Conservation (phyloP, 331 rosid species). For the Cucumis variabilis region DNA sequence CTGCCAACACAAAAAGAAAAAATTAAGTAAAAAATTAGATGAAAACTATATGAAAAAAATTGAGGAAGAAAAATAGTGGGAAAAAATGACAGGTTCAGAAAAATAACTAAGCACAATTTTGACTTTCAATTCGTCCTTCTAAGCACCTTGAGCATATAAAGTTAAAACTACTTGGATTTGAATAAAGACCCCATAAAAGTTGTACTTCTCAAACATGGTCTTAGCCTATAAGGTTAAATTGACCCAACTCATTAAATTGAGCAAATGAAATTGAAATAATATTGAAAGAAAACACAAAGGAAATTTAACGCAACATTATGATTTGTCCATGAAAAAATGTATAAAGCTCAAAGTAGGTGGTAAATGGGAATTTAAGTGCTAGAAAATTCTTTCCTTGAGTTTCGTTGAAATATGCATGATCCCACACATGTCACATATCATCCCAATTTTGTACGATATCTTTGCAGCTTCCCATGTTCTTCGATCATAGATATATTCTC, state of each 20-base stretch:
- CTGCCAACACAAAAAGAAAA: conserved; percentile 51
- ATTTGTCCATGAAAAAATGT: not conserved
- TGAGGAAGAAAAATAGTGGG: not conserved
- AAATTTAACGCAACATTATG: conserved; percentile 1
- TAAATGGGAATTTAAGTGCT: too few species aligned
- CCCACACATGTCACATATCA: conserved; percentile 98
- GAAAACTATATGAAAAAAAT: not conserved
- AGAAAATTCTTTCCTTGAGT: conserved; percentile 60
- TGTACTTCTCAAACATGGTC: too few species aligned
- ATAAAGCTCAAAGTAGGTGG: not conserved
- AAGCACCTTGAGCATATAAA: too few species aligned
- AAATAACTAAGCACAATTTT: too few species aligned
- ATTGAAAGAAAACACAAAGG: not conserved
- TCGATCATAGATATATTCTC: too few species aligned
- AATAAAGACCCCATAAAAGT: too few species aligned
- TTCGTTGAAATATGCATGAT: conserved; percentile 91
- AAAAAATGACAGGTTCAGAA: too few species aligned
- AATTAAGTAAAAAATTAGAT: conserved; percentile 31
- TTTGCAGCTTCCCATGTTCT: too few species aligned
- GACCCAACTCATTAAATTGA: too few species aligned
- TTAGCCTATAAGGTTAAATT: too few species aligned
- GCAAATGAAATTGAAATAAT: not conserved
- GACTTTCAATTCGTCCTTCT: too few species aligned
- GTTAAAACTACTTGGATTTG: too few species aligned
- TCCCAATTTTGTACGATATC: conserved; percentile 99